phyloP scores from a whole-genome alignment of 1,284 basidiomycete genomes.

The Malassezia sp. region DNA sequence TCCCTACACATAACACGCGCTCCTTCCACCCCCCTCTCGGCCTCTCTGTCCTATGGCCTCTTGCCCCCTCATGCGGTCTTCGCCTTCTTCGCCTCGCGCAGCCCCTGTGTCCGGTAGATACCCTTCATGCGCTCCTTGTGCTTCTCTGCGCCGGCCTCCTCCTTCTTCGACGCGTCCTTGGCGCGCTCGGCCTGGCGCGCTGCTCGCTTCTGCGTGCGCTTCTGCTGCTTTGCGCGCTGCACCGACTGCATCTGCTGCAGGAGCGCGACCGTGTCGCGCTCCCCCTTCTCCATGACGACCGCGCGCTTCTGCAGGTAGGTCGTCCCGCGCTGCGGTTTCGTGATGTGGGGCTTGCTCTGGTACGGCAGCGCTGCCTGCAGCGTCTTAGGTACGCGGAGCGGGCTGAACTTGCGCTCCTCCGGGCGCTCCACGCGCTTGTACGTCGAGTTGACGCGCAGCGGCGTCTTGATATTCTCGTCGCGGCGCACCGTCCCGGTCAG shows the following conservation, averaged over 20 bases:
- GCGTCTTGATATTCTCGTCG: slow-evolving; percentile 72
- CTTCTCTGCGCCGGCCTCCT: slow-evolving; percentile 23
- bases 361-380: slow-evolving; percentile 81
- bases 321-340: slow-evolving; percentile 60
- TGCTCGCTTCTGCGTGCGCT: slow-evolving; percentile 51
- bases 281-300: slow-evolving; percentile 85
- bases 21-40: too few species aligned
- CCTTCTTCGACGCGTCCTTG: slow-evolving; percentile 24
- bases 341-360: slow-evolving; percentile 77
- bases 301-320: slow-evolving; percentile 55
- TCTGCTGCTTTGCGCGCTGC: slow-evolving; percentile 75
- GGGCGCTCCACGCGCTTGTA: slow-evolving; percentile 66
- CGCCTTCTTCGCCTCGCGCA: slow-evolving; percentile 31
- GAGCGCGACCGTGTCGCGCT: slow-evolving; percentile 80
- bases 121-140: slow-evolving; percentile 39
- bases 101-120: slow-evolving; percentile 30
- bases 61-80: slow-evolving; percentile 15
- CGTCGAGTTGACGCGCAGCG: slow-evolving; percentile 64
- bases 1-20: too few species aligned
- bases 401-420: slow-evolving; percentile 66
- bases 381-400: slow-evolving; percentile 75
- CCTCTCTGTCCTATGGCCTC: not conserved
- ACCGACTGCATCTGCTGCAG: slow-evolving; percentile 89
- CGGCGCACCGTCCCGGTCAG: slow-evolving; percentile 82
- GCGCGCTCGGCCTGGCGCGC: slow-evolving; percentile 18